phyloP scores from a whole-genome alignment of 2,329 filamentous ascomycete genomes.

The Fusarium anguioides region DNA sequence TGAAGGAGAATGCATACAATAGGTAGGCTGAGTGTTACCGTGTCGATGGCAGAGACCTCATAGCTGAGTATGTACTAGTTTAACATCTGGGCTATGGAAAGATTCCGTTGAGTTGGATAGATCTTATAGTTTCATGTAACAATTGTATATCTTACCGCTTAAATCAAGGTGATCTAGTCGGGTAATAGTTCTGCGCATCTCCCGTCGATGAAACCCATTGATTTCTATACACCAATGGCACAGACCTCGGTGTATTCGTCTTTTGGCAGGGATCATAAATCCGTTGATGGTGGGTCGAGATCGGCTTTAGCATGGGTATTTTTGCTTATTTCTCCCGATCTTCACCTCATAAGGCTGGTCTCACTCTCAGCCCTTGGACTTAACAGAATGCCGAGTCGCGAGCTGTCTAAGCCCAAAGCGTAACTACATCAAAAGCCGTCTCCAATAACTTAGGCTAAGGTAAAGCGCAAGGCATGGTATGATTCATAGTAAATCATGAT shows the following conservation, averaged over 20 bases:
- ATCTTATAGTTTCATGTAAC: neutral
- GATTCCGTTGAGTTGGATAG: neutral
- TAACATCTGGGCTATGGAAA: neutral
- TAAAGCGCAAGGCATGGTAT: too few relatives aligned
- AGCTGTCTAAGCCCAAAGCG: slow-evolving; percentile 21
- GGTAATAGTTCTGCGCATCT: neutral
- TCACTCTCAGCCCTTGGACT: slow-evolving; percentile 31
- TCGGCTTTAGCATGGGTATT: slow-evolving; percentile 5
- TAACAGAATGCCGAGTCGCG: slow-evolving; percentile 44
- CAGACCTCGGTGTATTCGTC: neutral
- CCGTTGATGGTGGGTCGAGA: neutral
- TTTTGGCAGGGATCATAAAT: neutral
- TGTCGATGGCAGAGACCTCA: neutral
- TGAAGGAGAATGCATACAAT: neutral
- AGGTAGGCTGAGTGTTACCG: neutral
- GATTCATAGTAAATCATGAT: too few relatives aligned
- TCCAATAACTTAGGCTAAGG: too few relatives aligned
- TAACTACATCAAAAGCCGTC: neutral
- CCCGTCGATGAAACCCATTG: neutral
- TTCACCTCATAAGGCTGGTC: slow-evolving; percentile 12
- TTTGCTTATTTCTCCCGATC: neutral
- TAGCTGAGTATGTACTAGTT: neutral
- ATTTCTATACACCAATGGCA: neutral
- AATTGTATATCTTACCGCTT: neutral
- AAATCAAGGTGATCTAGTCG: neutral